Percentiles rank a stretch among this genome's conserved stretches.
phyloP scores from a whole-genome alignment of 371 early-diverging fungal species.

The Smittium culicis region DNA sequence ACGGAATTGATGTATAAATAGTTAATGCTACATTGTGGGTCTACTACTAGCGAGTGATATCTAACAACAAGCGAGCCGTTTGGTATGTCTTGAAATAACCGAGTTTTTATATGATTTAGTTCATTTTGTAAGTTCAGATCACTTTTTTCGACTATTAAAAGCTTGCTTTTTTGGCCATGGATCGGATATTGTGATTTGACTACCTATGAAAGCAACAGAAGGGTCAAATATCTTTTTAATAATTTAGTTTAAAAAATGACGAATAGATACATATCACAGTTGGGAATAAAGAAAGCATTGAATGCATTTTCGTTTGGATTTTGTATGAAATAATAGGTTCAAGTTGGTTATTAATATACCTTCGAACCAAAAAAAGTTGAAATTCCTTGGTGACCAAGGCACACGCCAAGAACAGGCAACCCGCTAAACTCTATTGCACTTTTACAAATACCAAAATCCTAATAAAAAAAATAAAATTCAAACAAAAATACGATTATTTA shows the following conservation, averaged over 20 bases:
- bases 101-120: constrained; percentile 11
- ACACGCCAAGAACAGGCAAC: constrained; percentile 90
- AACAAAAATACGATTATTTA: too few relatives aligned
- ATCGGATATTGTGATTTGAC: constrained; percentile 52
- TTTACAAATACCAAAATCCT: constrained; percentile 77
- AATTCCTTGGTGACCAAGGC: constrained; percentile 94
- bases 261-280: too few relatives aligned
- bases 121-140: too few relatives aligned
- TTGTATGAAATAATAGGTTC: neutral
- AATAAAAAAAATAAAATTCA: neutral
- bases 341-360: too few relatives aligned
- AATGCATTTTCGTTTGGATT: neutral
- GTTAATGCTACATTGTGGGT: too few relatives aligned
- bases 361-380: constrained; percentile 63
- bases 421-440: constrained; percentile 40
- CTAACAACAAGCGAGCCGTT: constrained; percentile 61
- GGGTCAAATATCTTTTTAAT: too few relatives aligned
- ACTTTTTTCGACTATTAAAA: constrained; percentile 33
- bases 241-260: too few relatives aligned
- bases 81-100: constrained; percentile 46
- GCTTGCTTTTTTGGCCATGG: constrained; percentile 64
- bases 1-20: too few relatives aligned
- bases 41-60: constrained; percentile 80
- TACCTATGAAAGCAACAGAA: too few relatives aligned
- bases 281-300: too few relatives aligned